These are phyloP conservation scores for Cyberlindnera maclurae DNA, from an alignment of 805 yeast genomes.

Conservation along the genomic window DNA sequence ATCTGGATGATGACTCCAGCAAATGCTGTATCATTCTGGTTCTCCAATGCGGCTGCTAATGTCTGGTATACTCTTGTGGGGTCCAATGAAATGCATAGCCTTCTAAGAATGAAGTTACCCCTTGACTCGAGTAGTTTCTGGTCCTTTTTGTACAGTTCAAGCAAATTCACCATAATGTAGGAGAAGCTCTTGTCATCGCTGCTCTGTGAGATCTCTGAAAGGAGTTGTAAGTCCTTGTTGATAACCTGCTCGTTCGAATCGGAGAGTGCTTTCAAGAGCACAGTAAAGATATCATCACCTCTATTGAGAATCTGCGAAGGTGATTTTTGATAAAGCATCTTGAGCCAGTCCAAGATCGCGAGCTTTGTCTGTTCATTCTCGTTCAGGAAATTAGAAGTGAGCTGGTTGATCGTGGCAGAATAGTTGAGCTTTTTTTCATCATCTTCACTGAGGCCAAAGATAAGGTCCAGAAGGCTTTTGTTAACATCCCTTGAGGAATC, in stretches of 20 bases:
- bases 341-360: conserved; percentile 86
- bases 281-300: conserved; percentile 57
- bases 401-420: conserved; percentile 57
- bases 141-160: conserved; percentile 66
- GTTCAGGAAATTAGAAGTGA: conserved; percentile 64
- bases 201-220: conserved; percentile 66
- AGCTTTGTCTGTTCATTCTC: conserved; percentile 77
- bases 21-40: conserved; percentile 58
- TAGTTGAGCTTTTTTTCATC: conserved; percentile 38
- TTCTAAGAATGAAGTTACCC: conserved; percentile 79
- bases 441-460: conserved; percentile 21
- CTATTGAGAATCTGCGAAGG: conserved; percentile 49
- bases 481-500: conserved; percentile 53
- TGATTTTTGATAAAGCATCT: conserved; percentile 67
- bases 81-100: conserved; percentile 71
- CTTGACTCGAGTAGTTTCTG: conserved; percentile 56
- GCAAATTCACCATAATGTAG: conserved; percentile 63
- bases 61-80: conserved; percentile 81
- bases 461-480: conserved; percentile 45
- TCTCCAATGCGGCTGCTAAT: conserved; percentile 64
- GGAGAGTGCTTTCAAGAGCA: conserved; percentile 64
- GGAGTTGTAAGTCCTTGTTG: conserved; percentile 58
- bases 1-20: conserved; percentile 79
- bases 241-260: conserved; percentile 75
- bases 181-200: conserved; percentile 72